Base-by-base conservation (phyloP, 1,284 basidiomycete genomes). In the Agaricales sp. region DNA sequence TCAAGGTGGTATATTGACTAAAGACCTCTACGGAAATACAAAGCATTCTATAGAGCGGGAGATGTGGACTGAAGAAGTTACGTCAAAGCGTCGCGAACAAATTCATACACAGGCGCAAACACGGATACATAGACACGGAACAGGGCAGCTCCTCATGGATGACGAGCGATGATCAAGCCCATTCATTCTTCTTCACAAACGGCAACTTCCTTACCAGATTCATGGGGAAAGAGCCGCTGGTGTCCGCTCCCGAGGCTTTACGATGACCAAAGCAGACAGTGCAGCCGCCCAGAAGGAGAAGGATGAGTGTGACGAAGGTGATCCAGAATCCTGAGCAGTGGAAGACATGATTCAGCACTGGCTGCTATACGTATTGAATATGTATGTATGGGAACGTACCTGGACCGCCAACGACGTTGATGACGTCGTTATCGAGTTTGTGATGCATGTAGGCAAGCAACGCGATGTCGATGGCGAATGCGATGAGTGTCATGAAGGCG, bases 401-500 rank as follows among this genome's bases (percentile, higher is more conserved):
- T 45, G 74, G 69, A 2, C 64, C 74, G 8, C 71, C 65, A 12
- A 71, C 71, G 47, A 55, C 58, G 11, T 60, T 58, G 30, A 21
- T 51, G 12, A 67, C 63, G 43, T 61, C 63, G 49, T 68, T 59
- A 48, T 56, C 55, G 55, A 75, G 63, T 52, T 69, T 57, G 47
- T 69, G 60, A 56, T 69, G 70, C 47, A 74, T 66, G 49, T 64
- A 71, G 2, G 64, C 67, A 53, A 62, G 72, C 12, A 79, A 66
- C 25, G 73, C 73, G 56, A 79, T 72, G 58, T 79, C 75, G 54
- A 74, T 68, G 6, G 65, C 67, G 57, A 79, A 76, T 4, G 74
- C 70, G 52, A 78, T 65, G 52, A 78, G 63, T 12, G 75, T 66
- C 48, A 78, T 54, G 48, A 67, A 52, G 0, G 74, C 69, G 14